A percentile compares a stretch with the other conserved stretches of the same genome.
Conservation (phyloP, 345 rosid genomes). For the Ceriops zippeliana region DNA sequence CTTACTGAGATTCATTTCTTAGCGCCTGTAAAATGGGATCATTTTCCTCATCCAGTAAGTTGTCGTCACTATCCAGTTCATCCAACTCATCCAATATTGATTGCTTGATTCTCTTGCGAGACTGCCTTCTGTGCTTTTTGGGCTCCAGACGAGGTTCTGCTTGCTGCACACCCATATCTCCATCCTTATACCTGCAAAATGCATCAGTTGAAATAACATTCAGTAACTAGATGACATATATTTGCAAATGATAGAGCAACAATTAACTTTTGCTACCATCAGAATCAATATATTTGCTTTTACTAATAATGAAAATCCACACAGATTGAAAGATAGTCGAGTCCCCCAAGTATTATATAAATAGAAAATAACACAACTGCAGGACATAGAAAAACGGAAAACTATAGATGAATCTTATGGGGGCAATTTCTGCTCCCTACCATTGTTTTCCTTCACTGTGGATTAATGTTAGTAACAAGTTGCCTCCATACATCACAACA, state of each 20-base stretch:
- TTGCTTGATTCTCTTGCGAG: conserved; percentile 74
- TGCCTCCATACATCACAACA: not conserved
- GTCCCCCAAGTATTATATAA: too few relatives aligned
- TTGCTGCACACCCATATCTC: conserved; percentile 72
- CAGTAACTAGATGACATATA: not conserved
- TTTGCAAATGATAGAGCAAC: not conserved
- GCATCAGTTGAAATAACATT: not conserved
- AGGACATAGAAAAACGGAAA: not conserved
- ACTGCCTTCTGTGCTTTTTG: conserved; percentile 80
- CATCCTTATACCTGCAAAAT: conserved; percentile 60
- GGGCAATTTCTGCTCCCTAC: not conserved
- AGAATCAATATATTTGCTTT: too few relatives aligned
- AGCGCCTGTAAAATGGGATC: conserved; percentile 55
- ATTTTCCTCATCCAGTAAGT: conserved; percentile 40
- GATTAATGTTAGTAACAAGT: not conserved
- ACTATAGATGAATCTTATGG: not conserved
- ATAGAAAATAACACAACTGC: too few relatives aligned
- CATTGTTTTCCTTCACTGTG: not conserved
- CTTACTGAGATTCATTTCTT: conserved; percentile 41
- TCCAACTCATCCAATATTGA: conserved; percentile 52
- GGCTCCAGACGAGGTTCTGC: conserved; percentile 78
- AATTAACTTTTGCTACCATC: too few relatives aligned
- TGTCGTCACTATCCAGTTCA: conserved; percentile 51
- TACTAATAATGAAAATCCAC: too few relatives aligned
- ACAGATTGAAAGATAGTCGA: too few relatives aligned